Conservation (phyloP, 2,329 filamentous ascomycete genomes). For the Parafenestella ontariensis region DNA sequence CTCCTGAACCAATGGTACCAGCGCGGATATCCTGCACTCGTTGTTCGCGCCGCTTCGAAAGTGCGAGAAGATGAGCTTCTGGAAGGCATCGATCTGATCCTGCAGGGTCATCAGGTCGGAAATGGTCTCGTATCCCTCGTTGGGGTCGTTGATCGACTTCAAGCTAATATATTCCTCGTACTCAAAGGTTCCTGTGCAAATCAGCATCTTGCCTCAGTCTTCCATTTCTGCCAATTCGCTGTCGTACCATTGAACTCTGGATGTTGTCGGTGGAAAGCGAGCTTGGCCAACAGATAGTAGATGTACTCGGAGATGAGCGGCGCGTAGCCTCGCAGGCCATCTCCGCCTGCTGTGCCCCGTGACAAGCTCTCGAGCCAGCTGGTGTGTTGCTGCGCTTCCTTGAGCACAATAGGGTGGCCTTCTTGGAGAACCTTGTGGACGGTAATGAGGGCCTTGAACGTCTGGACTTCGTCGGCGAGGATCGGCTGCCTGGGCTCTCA, state of each 20-base stretch:
- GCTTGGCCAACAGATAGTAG: slow-evolving; percentile 90
- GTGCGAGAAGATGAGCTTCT: slow-evolving; percentile 97
- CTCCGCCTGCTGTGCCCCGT: slow-evolving; percentile 75
- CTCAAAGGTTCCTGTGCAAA: slow-evolving; percentile 75
- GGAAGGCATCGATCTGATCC: slow-evolving; percentile 98
- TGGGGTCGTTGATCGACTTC: slow-evolving; percentile 97
- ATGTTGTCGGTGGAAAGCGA: slow-evolving; percentile 95
- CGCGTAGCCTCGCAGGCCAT: slow-evolving; percentile 86
- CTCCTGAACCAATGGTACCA: slow-evolving; percentile 94
- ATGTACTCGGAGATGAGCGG: slow-evolving; percentile 97
- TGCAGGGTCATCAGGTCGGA: slow-evolving; percentile 95
- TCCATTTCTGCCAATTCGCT: not conserved
- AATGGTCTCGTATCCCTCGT: slow-evolving; percentile 96
- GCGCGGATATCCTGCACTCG: slow-evolving; percentile 91
- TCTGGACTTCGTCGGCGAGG: slow-evolving; percentile 96
- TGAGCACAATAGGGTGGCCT: slow-evolving; percentile 85
- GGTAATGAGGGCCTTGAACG: slow-evolving; percentile 97
- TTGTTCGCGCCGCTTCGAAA: slow-evolving; percentile 92
- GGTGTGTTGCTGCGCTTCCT: slow-evolving; percentile 86
- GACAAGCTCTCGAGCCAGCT: slow-evolving; percentile 93
- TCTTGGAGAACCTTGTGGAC: slow-evolving; percentile 98
- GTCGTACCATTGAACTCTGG: slow-evolving; percentile 89
- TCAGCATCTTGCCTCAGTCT: slow-evolving; percentile 20
- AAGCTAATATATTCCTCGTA: slow-evolving; percentile 99
- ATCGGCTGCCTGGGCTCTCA: slow-evolving; percentile 79